These are phyloP conservation scores for Sugiyamaella lignohabitans DNA, from an alignment of 805 yeast species.

Conservation along the genomic window DNA sequence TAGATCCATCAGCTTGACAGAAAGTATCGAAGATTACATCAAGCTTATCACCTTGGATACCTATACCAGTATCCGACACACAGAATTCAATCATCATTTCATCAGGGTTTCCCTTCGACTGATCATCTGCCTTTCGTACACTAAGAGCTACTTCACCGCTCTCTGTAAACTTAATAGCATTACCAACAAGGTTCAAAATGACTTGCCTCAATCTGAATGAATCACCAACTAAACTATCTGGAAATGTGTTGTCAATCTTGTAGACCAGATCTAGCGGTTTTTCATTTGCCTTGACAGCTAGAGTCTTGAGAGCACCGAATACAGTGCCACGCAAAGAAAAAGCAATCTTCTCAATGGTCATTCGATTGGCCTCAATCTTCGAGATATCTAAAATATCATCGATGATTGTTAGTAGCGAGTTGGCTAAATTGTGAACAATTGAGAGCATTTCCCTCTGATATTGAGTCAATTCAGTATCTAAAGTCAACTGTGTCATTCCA, in stretches of 20 bases:
- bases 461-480: slow-evolving; percentile 84
- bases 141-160: slow-evolving; percentile 74
- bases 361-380: slow-evolving; percentile 86
- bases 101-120: slow-evolving; percentile 33
- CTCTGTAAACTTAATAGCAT: slow-evolving; percentile 82
- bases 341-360: slow-evolving; percentile 88
- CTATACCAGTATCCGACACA: slow-evolving; percentile 87
- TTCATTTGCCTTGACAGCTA: slow-evolving; percentile 86
- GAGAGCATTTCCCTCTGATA: slow-evolving; percentile 89
- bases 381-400: slow-evolving; percentile 90
- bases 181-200: slow-evolving; percentile 78
- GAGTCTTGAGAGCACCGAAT: slow-evolving; percentile 81
- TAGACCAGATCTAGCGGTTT: slow-evolving; percentile 74
- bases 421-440: slow-evolving; percentile 82
- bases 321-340: slow-evolving; percentile 81
- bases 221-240: slow-evolving; percentile 81
- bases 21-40: slow-evolving; percentile 84
- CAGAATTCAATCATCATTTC: slow-evolving; percentile 67
- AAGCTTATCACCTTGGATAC: slow-evolving; percentile 76
- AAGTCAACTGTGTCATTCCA: slow-evolving; percentile 85
- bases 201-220: slow-evolving; percentile 85
- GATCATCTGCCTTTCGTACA: slow-evolving; percentile 50
- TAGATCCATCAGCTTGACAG: slow-evolving; percentile 91
- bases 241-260: slow-evolving; percentile 80
- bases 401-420: slow-evolving; percentile 75